Conservation (phyloP, 2,329 filamentous ascomycete species). For the Aureobasidium sp. region DNA sequence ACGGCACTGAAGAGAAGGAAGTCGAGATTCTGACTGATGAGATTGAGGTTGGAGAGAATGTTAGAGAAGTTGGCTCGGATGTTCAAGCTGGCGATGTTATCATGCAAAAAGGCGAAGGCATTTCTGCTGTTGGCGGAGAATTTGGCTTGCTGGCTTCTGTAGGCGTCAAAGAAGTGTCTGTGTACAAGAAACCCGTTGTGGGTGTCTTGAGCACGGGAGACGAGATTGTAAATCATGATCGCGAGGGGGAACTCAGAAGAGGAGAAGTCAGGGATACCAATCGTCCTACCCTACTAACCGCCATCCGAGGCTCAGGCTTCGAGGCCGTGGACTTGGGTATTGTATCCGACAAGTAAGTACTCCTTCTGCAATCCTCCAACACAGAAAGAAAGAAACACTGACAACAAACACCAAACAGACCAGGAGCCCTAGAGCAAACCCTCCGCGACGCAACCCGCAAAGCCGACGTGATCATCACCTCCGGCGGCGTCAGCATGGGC, state of each 20-base stretch:
- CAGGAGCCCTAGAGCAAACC: constrained; percentile 64
- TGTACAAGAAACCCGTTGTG: constrained; percentile 69
- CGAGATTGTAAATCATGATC: constrained; percentile 73
- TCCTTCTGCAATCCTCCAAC: background rate
- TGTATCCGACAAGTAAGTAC: constrained; percentile 54
- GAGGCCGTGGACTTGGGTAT: constrained; percentile 80
- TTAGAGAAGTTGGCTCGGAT: constrained; percentile 86
- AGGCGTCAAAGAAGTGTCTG: constrained; percentile 59
- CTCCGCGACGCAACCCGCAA: constrained; percentile 65
- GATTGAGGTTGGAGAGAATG: constrained; percentile 72
- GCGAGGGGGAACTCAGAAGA: constrained; percentile 52
- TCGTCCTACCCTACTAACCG: constrained; percentile 74
- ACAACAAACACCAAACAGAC: constrained; percentile 27
- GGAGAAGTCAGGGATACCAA: constrained; percentile 95
- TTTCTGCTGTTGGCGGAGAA: constrained; percentile 82
- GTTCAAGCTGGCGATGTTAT: constrained; percentile 61
- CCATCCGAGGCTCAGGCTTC: constrained; percentile 65
- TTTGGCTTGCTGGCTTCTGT: constrained; percentile 83
- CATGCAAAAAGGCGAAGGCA: constrained; percentile 67
- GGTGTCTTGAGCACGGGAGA: constrained; percentile 91
- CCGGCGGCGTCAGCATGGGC: constrained; percentile 94
- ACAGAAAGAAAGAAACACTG: background rate
- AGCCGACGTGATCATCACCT: constrained; percentile 80
- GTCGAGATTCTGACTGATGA: constrained; percentile 76
- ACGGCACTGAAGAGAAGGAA: constrained; percentile 75